Evolutionary conservation across 768 basidiomycete genomes (phyloP).

Genomic region (Heimioporus sp.): DNA sequence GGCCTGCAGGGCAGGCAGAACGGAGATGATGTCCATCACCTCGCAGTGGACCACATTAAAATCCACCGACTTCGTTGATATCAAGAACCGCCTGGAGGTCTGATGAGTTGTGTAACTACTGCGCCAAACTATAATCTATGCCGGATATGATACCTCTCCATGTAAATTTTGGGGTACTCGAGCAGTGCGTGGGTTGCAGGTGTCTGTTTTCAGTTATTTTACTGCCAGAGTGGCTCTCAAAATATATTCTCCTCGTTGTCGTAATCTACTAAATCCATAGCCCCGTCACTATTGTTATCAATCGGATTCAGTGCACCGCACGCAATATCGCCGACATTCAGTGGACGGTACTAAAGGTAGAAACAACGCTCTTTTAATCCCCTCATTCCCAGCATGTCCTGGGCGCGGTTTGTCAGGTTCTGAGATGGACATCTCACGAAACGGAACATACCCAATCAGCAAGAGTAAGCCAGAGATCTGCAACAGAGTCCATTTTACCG

Average conservation of each 20-base stretch:
- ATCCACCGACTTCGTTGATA: slow-evolving; percentile 48
- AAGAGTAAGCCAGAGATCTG: slow-evolving; percentile 85
- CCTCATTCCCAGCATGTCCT: slow-evolving; percentile 80
- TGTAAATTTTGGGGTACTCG: too few species aligned
- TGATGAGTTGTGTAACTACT: slow-evolving; percentile 25
- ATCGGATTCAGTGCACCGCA: background rate
- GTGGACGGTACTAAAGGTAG: slow-evolving; percentile 50
- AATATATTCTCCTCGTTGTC: slow-evolving; percentile 6
- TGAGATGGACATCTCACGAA: background rate
- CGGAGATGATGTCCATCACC: slow-evolving; percentile 51
- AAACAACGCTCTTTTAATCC: slow-evolving; percentile 81
- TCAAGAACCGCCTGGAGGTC: slow-evolving; percentile 56
- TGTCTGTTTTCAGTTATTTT: slow-evolving; percentile 6
- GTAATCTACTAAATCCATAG: slow-evolving; percentile 13
- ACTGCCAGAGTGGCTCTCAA: background rate
- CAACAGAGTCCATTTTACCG: slow-evolving; percentile 86
- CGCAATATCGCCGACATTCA: background rate
- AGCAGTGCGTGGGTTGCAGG: background rate
- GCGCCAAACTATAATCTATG: slow-evolving; percentile 18
- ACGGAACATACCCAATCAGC: slow-evolving; percentile 76
- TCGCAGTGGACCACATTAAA: slow-evolving; percentile 48
- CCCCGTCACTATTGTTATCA: background rate
- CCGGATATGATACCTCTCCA: slow-evolving; percentile 3
- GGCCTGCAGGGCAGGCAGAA: slow-evolving; percentile 48
- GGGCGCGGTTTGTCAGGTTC: slow-evolving; percentile 10